A percentile compares a stretch with the other conserved stretches of the same genome.
Conservation (phyloP, 129 eudicot species). For the Erigeron canadensis region DNA sequence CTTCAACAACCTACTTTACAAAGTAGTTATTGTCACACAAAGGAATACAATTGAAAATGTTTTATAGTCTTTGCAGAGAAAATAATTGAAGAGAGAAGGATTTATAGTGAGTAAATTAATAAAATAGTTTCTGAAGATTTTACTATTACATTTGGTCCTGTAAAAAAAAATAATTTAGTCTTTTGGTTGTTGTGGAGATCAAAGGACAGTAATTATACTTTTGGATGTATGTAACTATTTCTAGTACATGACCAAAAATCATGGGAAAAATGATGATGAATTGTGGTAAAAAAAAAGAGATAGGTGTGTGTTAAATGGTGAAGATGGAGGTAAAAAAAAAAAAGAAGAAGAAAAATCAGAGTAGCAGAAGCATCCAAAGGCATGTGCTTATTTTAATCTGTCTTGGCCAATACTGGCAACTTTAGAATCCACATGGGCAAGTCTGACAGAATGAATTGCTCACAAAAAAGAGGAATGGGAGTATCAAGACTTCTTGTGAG, state of each 20-base stretch:
- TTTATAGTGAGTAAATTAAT: too few relatives aligned
- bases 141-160: too few relatives aligned
- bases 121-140: too few relatives aligned
- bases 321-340: too few relatives aligned
- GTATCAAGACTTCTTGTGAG: constrained; percentile 28
- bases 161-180: too few relatives aligned
- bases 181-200: background rate
- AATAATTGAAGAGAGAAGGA: constrained; percentile 45
- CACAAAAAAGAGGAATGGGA: constrained; percentile 31
- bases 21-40: constrained; percentile 40
- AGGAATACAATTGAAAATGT: constrained; percentile 19
- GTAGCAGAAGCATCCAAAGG: constrained; percentile 31
- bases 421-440: constrained; percentile 52
- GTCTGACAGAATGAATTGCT: constrained; percentile 51
- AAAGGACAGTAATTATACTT: constrained; percentile 16
- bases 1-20: constrained; percentile 49
- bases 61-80: constrained; percentile 33
- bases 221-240: constrained; percentile 27
- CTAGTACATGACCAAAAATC: constrained; percentile 25
- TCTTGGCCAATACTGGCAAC: constrained; percentile 49
- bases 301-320: constrained; percentile 29
- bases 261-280: constrained; percentile 26
- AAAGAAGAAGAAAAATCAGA: constrained; percentile 18
- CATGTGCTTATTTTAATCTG: constrained; percentile 41
- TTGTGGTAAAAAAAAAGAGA: constrained; percentile 36